Conservation (phyloP, 768 basidiomycete species). For the Boletus eberwhitei region DNA sequence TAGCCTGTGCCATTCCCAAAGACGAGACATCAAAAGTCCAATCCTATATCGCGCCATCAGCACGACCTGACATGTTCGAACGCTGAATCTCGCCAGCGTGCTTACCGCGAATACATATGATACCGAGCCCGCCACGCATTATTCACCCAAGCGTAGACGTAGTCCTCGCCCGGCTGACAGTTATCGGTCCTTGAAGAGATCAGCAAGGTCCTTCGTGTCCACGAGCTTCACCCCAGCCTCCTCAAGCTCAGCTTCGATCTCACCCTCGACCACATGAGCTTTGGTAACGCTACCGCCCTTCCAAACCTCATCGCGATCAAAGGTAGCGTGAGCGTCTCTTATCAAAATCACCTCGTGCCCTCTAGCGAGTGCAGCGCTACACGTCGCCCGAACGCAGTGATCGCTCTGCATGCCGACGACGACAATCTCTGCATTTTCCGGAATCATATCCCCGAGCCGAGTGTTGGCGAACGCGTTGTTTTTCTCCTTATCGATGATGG, state of each 20-base stretch:
- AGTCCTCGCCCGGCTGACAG: background rate
- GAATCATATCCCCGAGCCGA: slow-evolving; percentile 45
- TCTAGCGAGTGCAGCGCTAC: slow-evolving; percentile 55
- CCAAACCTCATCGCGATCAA: slow-evolving; percentile 61
- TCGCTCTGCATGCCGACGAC: slow-evolving; percentile 69
- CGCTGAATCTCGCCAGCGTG: background rate
- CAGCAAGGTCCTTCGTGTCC: slow-evolving; percentile 62
- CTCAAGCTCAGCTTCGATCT: slow-evolving; percentile 65
- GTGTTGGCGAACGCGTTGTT: slow-evolving; percentile 71
- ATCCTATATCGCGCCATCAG: background rate
- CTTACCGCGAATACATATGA: slow-evolving; percentile 13
- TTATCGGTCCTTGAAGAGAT: slow-evolving; percentile 56
- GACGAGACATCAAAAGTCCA: background rate
- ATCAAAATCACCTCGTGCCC: slow-evolving; percentile 68
- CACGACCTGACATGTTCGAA: background rate
- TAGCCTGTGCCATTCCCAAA: background rate
- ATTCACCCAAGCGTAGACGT: background rate
- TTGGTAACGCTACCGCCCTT: slow-evolving; percentile 54
- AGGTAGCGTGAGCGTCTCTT: slow-evolving; percentile 62
- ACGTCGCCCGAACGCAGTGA: slow-evolving; percentile 56
- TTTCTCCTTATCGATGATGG: slow-evolving; percentile 62
- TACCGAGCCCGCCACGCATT: background rate
- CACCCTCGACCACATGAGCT: slow-evolving; percentile 49
- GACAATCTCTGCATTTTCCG: slow-evolving; percentile 55
- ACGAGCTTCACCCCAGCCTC: slow-evolving; percentile 63